phyloP scores from a whole-genome alignment of 345 rosid genomes.

The Ricinus communis region DNA sequence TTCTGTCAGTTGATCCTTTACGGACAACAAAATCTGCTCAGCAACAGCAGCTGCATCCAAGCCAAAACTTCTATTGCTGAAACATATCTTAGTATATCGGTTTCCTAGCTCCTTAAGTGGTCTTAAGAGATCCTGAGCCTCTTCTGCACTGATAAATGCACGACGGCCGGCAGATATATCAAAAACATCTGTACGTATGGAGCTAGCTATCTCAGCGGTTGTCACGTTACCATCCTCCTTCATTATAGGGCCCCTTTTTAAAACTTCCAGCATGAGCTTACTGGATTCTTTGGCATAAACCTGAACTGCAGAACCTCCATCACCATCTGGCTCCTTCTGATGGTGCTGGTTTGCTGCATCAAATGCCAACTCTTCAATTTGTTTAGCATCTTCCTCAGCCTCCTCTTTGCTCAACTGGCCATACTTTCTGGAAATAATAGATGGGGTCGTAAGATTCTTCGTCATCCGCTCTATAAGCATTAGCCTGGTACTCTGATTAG shows the following conservation, averaged over 20 bases:
- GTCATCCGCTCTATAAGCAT: slow-evolving; percentile 71
- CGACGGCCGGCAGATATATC: slow-evolving; percentile 79
- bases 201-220: slow-evolving; percentile 24
- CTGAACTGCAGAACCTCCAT: slow-evolving; percentile 92
- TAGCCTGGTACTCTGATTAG: slow-evolving; percentile 65
- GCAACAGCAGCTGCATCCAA: slow-evolving; percentile 75
- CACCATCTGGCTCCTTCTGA: slow-evolving; percentile 91
- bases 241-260: slow-evolving; percentile 59
- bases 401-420: slow-evolving; percentile 71
- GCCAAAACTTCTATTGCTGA: slow-evolving; percentile 90
- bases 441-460: slow-evolving; percentile 67
- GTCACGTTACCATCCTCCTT: slow-evolving; percentile 38
- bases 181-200: slow-evolving; percentile 43
- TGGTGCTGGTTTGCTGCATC: slow-evolving; percentile 61
- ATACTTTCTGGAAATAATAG: slow-evolving; percentile 82
- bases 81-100: slow-evolving; percentile 75
- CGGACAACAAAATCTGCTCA: slow-evolving; percentile 65
- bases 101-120: slow-evolving; percentile 74
- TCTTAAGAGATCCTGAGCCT: slow-evolving; percentile 69
- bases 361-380: slow-evolving; percentile 71
- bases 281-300: slow-evolving; percentile 93
- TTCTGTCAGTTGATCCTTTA: slow-evolving; percentile 71
- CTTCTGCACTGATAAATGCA: slow-evolving; percentile 73
- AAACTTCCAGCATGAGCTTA: slow-evolving; percentile 77
- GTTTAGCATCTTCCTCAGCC: slow-evolving; percentile 68